Evolutionary conservation across 2,329 filamentous ascomycete species (phyloP), one percentile per base, ranked within the genome.

Genomic region (Colletotrichum filicis): DNA sequence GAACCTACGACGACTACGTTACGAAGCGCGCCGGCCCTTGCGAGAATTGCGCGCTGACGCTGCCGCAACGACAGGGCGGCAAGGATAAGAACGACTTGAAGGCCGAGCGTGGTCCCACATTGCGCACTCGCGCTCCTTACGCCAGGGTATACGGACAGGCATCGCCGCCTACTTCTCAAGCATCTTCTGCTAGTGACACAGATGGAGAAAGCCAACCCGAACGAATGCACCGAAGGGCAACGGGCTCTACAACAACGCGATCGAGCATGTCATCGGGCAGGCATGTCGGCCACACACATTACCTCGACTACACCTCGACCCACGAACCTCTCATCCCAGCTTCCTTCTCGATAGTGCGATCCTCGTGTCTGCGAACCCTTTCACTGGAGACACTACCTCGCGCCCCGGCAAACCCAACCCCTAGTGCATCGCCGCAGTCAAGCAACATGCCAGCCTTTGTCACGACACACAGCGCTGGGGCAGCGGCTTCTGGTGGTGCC

Each of bases 291-390:
- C 91, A 93, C 76, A 88, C 88, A 5, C 91, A 93, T 78, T 92
- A 89, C 76, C 83, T 93, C 62, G 89, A 92, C 78, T 93, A 92
- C 78, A 92, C 91, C 5, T 93, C 91, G 1, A 92, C 90, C 5
- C 91, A 92, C 78, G 91, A 92, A 74, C 90, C 91, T 3, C 83
- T 90, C 4, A 83, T 88, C 1, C 85, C 90, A 16, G 84, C 85
- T n/a, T 92, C 90, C 8, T 93, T 92, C 81, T 90, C 90, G n/a
- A 88, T 91, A 53, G 86, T 93, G 63, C 89, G 91, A 61, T 89
- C 91, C 60, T 92, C 91, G 0, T 93, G 91, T 76, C 83, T 93
- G 58, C 88, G 91, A 42, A 92, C 91, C 0, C 85, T 93, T 11
- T 92, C 91, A 2, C 90, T 92, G 75, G 91, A 93, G 78, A 92